Evolutionary conservation across 257 asterid species (phyloP).

Genomic region (Petunia axillaris): DNA sequence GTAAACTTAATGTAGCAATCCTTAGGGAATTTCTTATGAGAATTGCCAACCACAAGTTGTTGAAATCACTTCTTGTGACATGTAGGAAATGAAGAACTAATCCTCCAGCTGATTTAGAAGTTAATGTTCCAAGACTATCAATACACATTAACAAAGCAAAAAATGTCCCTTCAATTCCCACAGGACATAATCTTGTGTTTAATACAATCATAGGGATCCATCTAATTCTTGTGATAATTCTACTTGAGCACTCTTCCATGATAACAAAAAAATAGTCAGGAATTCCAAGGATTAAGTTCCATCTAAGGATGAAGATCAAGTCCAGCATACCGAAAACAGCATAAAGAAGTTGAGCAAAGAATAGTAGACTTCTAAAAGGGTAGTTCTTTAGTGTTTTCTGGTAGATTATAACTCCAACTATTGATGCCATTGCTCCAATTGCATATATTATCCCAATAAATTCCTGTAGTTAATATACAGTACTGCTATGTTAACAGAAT

Average conservation of each 20-base stretch:
- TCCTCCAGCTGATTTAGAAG: conserved; percentile 86
- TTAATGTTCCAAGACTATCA: conserved; percentile 74
- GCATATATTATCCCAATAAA: conserved; percentile 71
- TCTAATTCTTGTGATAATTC: conserved; percentile 68
- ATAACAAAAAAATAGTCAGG: conserved; percentile 69
- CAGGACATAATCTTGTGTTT: conserved; percentile 74
- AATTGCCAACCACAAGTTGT: conserved; percentile 67
- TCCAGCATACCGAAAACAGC: conserved; percentile 80
- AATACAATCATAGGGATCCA: conserved; percentile 96
- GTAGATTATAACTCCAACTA: conserved; percentile 67
- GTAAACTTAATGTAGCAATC: conserved; percentile 55
- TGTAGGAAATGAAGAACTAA: conserved; percentile 61
- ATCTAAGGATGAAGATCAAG: conserved; percentile 59
- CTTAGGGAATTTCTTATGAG: conserved; percentile 58
- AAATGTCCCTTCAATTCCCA: conserved; percentile 84
- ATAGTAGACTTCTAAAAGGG: conserved; percentile 69
- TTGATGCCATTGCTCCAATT: conserved; percentile 80
- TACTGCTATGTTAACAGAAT: neutral
- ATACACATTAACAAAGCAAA: conserved; percentile 83
- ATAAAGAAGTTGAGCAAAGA: conserved; percentile 69
- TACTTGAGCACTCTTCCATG: conserved; percentile 70
- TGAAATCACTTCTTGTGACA: conserved; percentile 62
- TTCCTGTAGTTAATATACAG: conserved; percentile 48
- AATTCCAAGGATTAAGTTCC: conserved; percentile 66
- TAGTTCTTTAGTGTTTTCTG: conserved; percentile 66